These are phyloP conservation scores for Dendrobium officinale DNA, from an alignment of 106 monocot species.

Conservation along the genomic window DNA sequence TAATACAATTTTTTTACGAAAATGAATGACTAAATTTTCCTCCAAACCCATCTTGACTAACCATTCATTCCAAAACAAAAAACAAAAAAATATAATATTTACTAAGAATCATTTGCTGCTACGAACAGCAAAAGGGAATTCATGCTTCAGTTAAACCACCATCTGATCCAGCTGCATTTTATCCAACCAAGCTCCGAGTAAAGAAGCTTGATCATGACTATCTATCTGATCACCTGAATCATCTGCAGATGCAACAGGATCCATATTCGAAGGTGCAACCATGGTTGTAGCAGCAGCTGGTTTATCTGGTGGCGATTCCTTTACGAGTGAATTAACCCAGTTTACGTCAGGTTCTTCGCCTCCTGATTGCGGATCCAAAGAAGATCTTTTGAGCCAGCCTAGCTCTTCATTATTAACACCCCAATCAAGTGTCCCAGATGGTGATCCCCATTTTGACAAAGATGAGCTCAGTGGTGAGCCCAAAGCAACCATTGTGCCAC, in stretches of 20 bases:
- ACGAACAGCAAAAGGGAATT: not conserved
- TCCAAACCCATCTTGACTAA: not conserved
- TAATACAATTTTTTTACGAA: not conserved
- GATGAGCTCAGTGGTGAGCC: conserved; percentile 40
- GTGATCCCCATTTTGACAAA: conserved; percentile 50
- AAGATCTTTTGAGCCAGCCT: conserved; percentile 33
- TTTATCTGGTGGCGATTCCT: conserved; percentile 51
- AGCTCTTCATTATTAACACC: conserved; percentile 58
- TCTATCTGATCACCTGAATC: conserved; percentile 13
- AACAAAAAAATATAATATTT: not conserved
- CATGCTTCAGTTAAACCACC: conserved; percentile 25
- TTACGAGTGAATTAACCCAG: conserved; percentile 74
- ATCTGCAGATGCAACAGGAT: not conserved
- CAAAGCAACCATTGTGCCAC: conserved; percentile 12
- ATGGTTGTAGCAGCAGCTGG: not conserved
- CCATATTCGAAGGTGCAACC: not conserved
- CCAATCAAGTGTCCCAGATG: conserved; percentile 60
- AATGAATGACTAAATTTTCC: not conserved
- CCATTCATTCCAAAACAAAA: not conserved
- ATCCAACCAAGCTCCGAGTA: conserved; percentile 61
- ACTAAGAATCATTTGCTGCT: not conserved
- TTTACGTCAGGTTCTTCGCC: conserved; percentile 59
- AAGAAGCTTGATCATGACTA: conserved; percentile 32
- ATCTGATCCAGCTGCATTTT: conserved; percentile 77
- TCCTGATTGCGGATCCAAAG: conserved; percentile 38